Evolutionary conservation across 208 protist species (phyloP).

Genomic region (Leishmania gerbilli): DNA sequence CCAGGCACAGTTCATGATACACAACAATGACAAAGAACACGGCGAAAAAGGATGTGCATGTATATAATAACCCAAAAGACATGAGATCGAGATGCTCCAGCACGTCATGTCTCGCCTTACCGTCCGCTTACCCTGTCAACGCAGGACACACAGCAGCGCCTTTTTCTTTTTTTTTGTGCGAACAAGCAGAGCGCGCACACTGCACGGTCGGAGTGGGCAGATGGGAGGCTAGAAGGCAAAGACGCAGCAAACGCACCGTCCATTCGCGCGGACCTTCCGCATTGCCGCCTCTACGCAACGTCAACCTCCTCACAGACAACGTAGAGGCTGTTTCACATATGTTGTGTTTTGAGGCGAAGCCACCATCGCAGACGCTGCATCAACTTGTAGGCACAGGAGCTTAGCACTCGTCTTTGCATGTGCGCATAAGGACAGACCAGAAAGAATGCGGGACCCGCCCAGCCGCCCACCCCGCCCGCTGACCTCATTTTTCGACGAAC

Average conservation of each 20-base stretch:
- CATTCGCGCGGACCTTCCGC: neutral
- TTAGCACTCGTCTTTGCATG: neutral
- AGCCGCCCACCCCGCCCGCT: neutral
- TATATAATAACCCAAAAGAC: neutral
- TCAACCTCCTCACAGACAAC: neutral
- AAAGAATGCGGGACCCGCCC: neutral
- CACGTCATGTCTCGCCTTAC: neutral
- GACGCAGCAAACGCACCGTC: neutral
- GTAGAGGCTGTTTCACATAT: too few relatives aligned
- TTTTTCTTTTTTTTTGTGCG: neutral
- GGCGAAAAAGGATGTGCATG: too few relatives aligned
- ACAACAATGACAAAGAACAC: neutral
- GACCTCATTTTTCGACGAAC: neutral
- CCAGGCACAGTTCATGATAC: neutral
- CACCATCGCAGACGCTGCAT: neutral
- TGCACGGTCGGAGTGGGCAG: too few relatives aligned
- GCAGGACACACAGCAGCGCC: neutral
- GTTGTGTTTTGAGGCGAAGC: neutral
- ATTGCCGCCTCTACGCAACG: too few relatives aligned
- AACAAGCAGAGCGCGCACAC: neutral
- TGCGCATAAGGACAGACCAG: neutral
- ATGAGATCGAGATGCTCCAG: neutral
- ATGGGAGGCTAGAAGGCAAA: neutral
- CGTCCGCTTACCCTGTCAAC: neutral
- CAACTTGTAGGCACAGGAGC: too few relatives aligned